These are phyloP conservation scores for Liriodendron chinense DNA, from an alignment of 164 flowering plant genomes.

Conservation along the genomic window DNA sequence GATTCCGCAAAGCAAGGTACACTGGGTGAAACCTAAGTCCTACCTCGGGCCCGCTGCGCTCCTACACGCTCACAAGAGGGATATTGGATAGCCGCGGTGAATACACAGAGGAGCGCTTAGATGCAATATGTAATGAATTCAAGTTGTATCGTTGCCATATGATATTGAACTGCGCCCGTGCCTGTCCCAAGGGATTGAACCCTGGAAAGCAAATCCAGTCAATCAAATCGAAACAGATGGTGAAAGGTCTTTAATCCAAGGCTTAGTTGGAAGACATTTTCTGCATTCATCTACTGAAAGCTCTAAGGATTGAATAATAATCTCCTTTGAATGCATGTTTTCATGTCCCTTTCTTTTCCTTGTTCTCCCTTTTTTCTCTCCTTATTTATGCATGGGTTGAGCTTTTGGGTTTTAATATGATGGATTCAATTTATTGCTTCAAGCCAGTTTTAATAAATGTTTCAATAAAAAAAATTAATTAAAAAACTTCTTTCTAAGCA, in stretches of 20 bases:
- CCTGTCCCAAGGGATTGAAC: constrained; percentile 98
- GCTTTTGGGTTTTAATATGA: background rate
- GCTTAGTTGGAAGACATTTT: background rate
- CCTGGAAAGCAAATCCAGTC: constrained; percentile 83
- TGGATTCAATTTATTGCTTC: background rate
- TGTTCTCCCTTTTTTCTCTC: background rate
- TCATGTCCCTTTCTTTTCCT: too few relatives aligned
- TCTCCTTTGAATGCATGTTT: background rate
- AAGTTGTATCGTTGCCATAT: constrained; percentile 98
- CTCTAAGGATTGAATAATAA: constrained; percentile 1
- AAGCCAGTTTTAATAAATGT: background rate
- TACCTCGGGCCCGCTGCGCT: constrained; percentile 95
- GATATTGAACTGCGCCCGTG: constrained; percentile 90
- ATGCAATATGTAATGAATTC: constrained; percentile 82
- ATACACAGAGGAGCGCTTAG: constrained; percentile 61
- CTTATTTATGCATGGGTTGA: background rate
- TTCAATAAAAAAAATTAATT: too few relatives aligned
- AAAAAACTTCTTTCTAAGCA: too few relatives aligned
- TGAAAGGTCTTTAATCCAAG: background rate
- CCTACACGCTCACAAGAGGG: constrained; percentile 97
- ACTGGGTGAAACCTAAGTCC: constrained; percentile 97
- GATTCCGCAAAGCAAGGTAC: constrained; percentile 79
- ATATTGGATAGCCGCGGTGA: constrained; percentile 96
- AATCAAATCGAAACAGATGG: constrained; percentile 68
- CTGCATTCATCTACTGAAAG: background rate